Evolutionary conservation across 2,329 filamentous ascomycete genomes (phyloP), one percentile per base, ranked within the genome.

Genomic region (Aspergillus sp.): DNA sequence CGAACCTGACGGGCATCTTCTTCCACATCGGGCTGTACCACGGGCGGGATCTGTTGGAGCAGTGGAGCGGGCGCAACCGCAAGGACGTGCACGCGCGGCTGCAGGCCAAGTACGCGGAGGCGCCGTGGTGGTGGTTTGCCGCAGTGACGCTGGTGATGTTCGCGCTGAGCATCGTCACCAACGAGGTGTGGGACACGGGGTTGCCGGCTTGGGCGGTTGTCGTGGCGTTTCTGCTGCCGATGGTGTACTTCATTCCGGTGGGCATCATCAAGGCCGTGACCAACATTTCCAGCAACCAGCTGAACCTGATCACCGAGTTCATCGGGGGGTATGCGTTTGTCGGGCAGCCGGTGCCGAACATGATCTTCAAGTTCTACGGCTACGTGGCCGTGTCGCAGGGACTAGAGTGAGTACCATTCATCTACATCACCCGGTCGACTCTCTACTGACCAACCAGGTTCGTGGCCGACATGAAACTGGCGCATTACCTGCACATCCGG

Each of bases 311-410:
- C 15, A 61, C 63, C 7, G 65, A 68, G 40, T 67, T 70, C 30
- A 63, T 69, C 30, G 65, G 62, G 2, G 67, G 67, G 1, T 68
- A 67, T 48, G 53, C 66, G 26, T 66, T 68, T 35, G 53, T 63
- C 13, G 66, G 66, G 3, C 53, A 52, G 19, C 66, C 66, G 1
- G 47, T 71, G 8, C 67, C 65, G 20, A 69, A 68, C 38, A 68
- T 69, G 68, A 72, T 81, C 55, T 83, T 83, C 61, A 82, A 82
- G 53, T 81, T 78, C 47, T 82, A 80, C 47, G 75, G 77, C 36
- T 81, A 80, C 53, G 71, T 80, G 32, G 75, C 70, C 53, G 77
- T 80, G 67, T 66, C 71, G 3, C 75, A 80, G 53, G 76, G 75
- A 2, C 62, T 80, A 25, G 57, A 59, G 51, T 58, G 42, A 38